Evolutionary conservation across 2,329 filamentous ascomycete genomes (phyloP).

Genomic region (Dactylella cylindrospora): DNA sequence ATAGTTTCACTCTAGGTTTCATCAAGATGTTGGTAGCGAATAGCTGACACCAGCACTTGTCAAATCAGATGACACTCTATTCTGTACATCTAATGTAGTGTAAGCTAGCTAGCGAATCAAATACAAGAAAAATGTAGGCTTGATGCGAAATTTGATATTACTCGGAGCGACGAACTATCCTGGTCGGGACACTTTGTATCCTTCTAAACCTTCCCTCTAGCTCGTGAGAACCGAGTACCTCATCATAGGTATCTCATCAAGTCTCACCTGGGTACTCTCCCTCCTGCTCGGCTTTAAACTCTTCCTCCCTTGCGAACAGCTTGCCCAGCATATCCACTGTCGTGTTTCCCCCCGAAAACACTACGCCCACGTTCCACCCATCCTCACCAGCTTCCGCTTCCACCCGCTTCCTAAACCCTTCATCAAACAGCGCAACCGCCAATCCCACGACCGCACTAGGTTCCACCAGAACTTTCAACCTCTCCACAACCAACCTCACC

Average conservation of each 20-base stretch:
- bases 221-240: too few species aligned
- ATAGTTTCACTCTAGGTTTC: too few species aligned
- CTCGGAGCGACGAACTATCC: neutral
- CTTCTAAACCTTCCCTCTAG: neutral
- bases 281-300: slow-evolving; percentile 32
- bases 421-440: slow-evolving; percentile 79
- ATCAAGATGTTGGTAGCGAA: too few species aligned
- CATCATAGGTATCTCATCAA: too few species aligned
- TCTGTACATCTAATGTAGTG: too few species aligned
- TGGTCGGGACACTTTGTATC: neutral
- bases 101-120: too few species aligned
- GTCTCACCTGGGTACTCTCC: too few species aligned
- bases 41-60: too few species aligned
- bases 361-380: slow-evolving; percentile 65
- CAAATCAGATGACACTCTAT: too few species aligned
- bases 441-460: slow-evolving; percentile 82
- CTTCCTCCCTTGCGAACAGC: slow-evolving; percentile 44
- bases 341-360: slow-evolving; percentile 49
- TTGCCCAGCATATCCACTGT: slow-evolving; percentile 47
- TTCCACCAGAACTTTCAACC: slow-evolving; percentile 88
- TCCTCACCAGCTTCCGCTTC: slow-evolving; percentile 61
- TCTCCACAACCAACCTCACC: slow-evolving; percentile 76
- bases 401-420: slow-evolving; percentile 74
- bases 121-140: too few species aligned
- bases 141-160: neutral